A percentile compares a stretch with the other conserved stretches of the same genome.
phyloP scores from a whole-genome alignment of 108 stramenopile species.

The Nannochloropsis salina region DNA sequence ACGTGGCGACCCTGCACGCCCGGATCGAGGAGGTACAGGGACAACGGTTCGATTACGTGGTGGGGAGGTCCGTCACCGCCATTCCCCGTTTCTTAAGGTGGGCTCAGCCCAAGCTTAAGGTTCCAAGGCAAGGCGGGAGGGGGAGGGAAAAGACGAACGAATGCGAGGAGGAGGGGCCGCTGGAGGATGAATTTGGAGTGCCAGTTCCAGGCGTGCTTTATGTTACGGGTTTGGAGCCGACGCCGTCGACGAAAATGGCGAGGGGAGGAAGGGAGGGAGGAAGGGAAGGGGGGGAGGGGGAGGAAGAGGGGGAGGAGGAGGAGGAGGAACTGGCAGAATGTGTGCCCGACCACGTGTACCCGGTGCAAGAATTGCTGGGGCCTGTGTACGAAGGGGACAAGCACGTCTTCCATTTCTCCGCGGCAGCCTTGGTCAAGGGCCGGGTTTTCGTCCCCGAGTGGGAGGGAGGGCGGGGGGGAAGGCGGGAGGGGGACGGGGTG shows the following conservation, averaged over 20 bases:
- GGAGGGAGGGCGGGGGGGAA: neutral
- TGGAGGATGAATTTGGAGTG: conserved; percentile 9
- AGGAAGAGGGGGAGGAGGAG: neutral
- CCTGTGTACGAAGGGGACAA: neutral
- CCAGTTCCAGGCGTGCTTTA: neutral
- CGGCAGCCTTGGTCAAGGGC: neutral
- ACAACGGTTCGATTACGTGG: conserved; percentile 4
- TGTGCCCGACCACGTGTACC: neutral
- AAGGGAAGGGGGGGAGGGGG: neutral
- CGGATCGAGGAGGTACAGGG: neutral
- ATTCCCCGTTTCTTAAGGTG: neutral
- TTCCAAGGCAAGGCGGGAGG: neutral
- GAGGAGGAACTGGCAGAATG: neutral
- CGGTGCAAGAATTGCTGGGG: neutral
- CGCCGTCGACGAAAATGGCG: neutral
- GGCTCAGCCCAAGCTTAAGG: conserved; percentile 2
- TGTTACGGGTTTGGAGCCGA: neutral
- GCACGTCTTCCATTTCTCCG: neutral
- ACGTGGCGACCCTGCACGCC: neutral
- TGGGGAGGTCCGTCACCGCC: conserved; percentile 17
- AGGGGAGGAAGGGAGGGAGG: neutral
- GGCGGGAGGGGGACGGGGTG: neutral
- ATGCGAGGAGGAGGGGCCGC: neutral
- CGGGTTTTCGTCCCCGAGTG: neutral
- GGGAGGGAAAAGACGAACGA: neutral